Base-by-base conservation (phyloP, 805 yeast genomes). In the Ogataea saltuana region DNA sequence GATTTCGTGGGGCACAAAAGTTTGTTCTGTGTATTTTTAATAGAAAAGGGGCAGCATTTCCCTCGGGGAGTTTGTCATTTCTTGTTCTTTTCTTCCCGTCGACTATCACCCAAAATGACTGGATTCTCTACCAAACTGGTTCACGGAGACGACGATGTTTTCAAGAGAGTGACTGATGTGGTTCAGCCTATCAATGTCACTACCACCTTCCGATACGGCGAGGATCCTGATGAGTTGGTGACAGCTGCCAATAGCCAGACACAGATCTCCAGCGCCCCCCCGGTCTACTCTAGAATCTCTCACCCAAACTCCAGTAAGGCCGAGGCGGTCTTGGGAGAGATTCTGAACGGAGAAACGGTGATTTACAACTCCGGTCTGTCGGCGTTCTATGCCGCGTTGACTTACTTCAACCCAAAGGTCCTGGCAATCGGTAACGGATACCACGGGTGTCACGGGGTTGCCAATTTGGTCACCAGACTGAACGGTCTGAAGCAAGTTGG, bases 171-270 rank as follows among this genome's bases (percentile, higher is more conserved):
- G 5, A 57, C 75, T 0, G 90, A 85, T 55, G 83, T 84, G 30
- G 81, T 83, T 1, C 82, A 91, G 6, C 95, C 97, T 18, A 82
- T 90, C 46, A 86, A 85, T 49, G 83, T 87, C 3, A 64, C 93
- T 2, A 85, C 97, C 1, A 90, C 96, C 1, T 89, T 70, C 63
- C 72, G 78, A 42, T 90, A 89, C 63, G 64, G 76, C 21, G 60
- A 70, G 3, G 75, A 85, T 48, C 88, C 90, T 1, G 69, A 60
- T 0, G 67, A 80, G 18, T 69, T 86, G 33, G 57, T 68, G 11
- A 72, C 80, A 6, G 74, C 76, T 44, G 64, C 61, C 3, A 78
- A 44, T 48, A 51, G 28, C 38, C 51, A 44, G 25, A 27, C 37
- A 12, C 53, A 45, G 11, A 45, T 60, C 25, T 54, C 63, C 10